Base-by-base conservation (phyloP, 257 asterid genomes). In the Penstemon barbatus region DNA sequence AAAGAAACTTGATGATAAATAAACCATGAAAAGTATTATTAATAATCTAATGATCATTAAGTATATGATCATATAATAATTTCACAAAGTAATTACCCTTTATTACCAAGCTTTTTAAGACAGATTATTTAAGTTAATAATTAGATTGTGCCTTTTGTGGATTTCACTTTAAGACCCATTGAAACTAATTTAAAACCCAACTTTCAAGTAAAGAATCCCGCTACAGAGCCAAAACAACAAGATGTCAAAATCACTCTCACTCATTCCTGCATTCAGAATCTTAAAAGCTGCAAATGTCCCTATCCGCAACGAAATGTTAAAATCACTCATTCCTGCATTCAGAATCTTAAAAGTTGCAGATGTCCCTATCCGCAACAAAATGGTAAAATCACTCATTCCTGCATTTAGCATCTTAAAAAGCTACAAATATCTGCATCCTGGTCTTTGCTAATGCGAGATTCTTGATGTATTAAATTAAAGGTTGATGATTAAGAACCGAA, bases 311-410 rank as follows among this genome's bases (percentile, higher is more conserved):
- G 56, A 40, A 15, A 33, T 56, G 48, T 57, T 61, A 52, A 8
- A 42, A 56, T 56, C 7, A 5, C 11, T 12, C 38, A 5, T 13
- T 3, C 63, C 18, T 46, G 5, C 42, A 44, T 71, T 44, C 5
- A 46, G 71, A 43, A 73, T 73, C 63, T 60, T 12, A 58, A 50
- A 42, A 57, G 57, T 37, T 61, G 41, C 40, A 48, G 4, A 40
- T 73, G 52, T 67, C 61, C 48, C 48, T 8, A 43, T 43, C 48
- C 48, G 48, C 49, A 57, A 45, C 37, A 68, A 40, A 15, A 33
- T 56, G 48, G 49, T 61, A 52, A 8, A 42, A 57, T 56, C 7
- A 5, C 11, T 12, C 38, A 5, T 13, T 3, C 63, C 18, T 46
- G 5, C 42, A 44, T 71, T 44, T 3, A 46, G 71, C 52, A 73